phyloP scores from a whole-genome alignment of 2,329 filamentous ascomycete species.

The Cercospora sp. region DNA sequence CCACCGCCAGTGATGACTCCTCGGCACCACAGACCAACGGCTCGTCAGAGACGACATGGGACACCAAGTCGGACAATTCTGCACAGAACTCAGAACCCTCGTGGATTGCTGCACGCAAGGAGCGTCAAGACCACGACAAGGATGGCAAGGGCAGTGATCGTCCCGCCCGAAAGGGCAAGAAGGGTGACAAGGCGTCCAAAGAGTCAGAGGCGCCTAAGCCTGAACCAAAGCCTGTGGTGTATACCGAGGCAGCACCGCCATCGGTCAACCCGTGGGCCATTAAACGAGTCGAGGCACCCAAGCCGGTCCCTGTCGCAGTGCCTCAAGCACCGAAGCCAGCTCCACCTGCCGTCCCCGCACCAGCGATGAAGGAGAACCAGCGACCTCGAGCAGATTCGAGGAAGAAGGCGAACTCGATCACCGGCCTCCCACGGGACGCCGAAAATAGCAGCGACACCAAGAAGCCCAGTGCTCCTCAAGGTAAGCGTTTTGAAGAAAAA shows the following conservation, averaged over 20 bases:
- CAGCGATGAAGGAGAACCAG: conserved; percentile 33
- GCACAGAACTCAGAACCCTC: conserved; percentile 63
- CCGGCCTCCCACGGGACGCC: conserved; percentile 19
- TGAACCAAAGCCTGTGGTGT: conserved; percentile 55
- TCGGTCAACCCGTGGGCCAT: conserved; percentile 80
- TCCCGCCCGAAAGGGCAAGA: conserved; percentile 20
- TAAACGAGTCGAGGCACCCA: conserved; percentile 68
- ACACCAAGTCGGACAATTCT: conserved; percentile 63
- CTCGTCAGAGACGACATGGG: conserved; percentile 66
- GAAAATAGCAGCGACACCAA: conserved; percentile 19
- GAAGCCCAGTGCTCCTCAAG: conserved; percentile 27
- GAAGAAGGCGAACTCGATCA: conserved; percentile 32
- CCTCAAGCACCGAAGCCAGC: conserved; percentile 23
- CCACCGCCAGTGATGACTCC: conserved; percentile 61
- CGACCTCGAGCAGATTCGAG: conserved; percentile 29
- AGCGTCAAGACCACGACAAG: conserved; percentile 34
- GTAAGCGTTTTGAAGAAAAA: conserved; percentile 26
- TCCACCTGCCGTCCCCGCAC: conserved; percentile 8
- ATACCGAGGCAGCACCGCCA: conserved; percentile 80
- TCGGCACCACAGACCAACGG: conserved; percentile 58
- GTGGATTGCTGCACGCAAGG: conserved; percentile 57
- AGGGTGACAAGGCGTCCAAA: conserved; percentile 31
- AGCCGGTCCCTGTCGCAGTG: conserved; percentile 47
- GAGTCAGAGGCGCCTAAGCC: conserved; percentile 26
- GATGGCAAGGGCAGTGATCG: conserved; percentile 16